Evolutionary conservation across 2,329 filamentous ascomycete species (phyloP).

Genomic region (Hymenoscyphus fraxineus): DNA sequence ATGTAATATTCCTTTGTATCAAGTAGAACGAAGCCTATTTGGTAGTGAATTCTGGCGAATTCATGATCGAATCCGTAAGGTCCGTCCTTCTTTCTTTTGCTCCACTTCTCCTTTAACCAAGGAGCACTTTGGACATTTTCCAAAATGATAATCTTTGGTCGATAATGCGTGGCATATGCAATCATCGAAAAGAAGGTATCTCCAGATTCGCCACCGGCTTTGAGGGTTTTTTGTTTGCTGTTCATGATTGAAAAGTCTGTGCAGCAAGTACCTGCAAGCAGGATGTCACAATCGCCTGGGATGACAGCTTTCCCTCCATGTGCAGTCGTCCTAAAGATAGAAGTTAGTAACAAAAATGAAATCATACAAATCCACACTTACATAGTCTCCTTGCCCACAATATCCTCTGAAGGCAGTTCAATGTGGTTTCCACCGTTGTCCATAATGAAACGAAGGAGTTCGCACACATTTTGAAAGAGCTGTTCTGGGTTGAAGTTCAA

Average conservation of each 20-base stretch:
- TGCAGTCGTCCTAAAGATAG: constrained; percentile 54
- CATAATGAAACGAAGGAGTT: constrained; percentile 41
- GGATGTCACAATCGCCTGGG: constrained; percentile 56
- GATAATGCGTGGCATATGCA: constrained; percentile 49
- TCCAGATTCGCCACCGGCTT: constrained; percentile 59
- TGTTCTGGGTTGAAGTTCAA: constrained; percentile 51
- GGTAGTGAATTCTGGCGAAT: constrained; percentile 48
- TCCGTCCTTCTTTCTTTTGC: constrained; percentile 9
- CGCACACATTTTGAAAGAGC: constrained; percentile 57
- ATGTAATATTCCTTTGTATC: constrained; percentile 72
- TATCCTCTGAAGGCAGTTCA: constrained; percentile 24
- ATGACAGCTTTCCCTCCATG: constrained; percentile 58
- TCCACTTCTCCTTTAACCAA: constrained; percentile 42
- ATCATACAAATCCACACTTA: constrained; percentile 39
- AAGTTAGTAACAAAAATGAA: constrained; percentile 6
- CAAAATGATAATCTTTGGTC: constrained; percentile 62
- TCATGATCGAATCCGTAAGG: constrained; percentile 17
- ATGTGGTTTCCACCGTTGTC: constrained; percentile 12
- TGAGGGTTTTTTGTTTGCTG: constrained; percentile 46
- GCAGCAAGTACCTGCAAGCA: constrained; percentile 72
- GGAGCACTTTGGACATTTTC: constrained; percentile 66
- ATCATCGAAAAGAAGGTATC: constrained; percentile 62
- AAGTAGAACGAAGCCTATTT: constrained; percentile 44
- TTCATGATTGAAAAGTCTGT: constrained; percentile 72
- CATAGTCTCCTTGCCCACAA: constrained; percentile 35